Percentiles rank a stretch among this genome's conserved stretches.
These are phyloP conservation scores for Fusarium domesticum DNA, from an alignment of 2,329 filamentous ascomycete species.

Conservation along the genomic window DNA sequence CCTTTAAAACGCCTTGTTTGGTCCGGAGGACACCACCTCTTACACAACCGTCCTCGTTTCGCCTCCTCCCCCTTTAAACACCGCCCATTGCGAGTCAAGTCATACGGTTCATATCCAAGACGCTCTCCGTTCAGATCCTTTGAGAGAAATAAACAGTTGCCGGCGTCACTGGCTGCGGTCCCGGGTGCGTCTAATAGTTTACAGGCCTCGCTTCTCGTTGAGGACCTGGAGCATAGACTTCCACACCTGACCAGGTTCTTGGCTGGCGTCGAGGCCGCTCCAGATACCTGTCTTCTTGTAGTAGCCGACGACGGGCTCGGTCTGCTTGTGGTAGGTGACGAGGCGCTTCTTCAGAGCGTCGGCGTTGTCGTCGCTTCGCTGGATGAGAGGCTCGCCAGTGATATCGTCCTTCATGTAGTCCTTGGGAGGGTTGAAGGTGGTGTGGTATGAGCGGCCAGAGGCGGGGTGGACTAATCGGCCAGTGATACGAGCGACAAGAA, in stretches of 20 bases:
- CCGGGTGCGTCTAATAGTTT: constrained; percentile 25
- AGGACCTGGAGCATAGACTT: constrained; percentile 86
- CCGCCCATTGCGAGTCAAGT: constrained; percentile 13
- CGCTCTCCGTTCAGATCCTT: constrained; percentile 14
- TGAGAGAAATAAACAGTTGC: constrained; percentile 1
- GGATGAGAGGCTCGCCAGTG: constrained; percentile 93
- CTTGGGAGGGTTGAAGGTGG: constrained; percentile 98
- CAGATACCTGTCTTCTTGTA: constrained; percentile 98
- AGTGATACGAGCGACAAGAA: constrained; percentile 94
- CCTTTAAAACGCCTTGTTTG: constrained; percentile 27
- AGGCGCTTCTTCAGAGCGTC: constrained; percentile 94
- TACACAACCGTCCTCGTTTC: background rate
- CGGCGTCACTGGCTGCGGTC: constrained; percentile 30
- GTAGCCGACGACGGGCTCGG: constrained; percentile 86
- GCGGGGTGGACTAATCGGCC: constrained; percentile 94
- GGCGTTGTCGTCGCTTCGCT: constrained; percentile 95
- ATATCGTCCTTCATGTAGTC: constrained; percentile 90
- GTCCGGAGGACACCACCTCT: constrained; percentile 19
- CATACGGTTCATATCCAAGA: constrained; percentile 30
- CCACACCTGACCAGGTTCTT: constrained; percentile 95
- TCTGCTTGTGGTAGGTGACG: constrained; percentile 90
- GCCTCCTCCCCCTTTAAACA: constrained; percentile 5
- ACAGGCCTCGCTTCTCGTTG: constrained; percentile 43
- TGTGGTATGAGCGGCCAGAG: constrained; percentile 95
- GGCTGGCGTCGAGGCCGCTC: constrained; percentile 91